These are phyloP conservation scores for Kingdonia uniflora DNA, from an alignment of 164 flowering plant species.

Conservation along the genomic window DNA sequence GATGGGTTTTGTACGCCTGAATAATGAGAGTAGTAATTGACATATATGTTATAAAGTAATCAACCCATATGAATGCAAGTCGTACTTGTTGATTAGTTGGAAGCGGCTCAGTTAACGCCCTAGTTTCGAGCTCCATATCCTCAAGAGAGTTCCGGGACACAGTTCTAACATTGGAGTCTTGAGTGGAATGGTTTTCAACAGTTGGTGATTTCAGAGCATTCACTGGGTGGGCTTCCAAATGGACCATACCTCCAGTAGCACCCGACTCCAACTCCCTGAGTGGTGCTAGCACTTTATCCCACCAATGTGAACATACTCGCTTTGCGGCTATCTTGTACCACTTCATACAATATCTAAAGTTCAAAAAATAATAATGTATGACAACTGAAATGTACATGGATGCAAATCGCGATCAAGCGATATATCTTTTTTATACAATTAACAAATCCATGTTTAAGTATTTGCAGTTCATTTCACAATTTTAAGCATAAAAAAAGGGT, in stretches of 20 bases:
- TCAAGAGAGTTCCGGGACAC: conserved; percentile 51
- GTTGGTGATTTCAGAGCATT: neutral
- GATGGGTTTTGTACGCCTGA: conserved; percentile 85
- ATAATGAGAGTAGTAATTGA: conserved; percentile 5
- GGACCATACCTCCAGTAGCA: conserved; percentile 40
- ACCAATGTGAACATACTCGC: conserved; percentile 65
- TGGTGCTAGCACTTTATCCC: conserved; percentile 78
- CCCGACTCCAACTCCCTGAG: conserved; percentile 57
- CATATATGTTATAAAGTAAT: neutral
- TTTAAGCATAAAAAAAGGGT: no score
- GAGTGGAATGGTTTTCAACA: conserved; percentile 5
- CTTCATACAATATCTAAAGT: conserved; percentile 77
- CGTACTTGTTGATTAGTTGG: conserved; percentile 91
- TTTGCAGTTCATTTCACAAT: no score
- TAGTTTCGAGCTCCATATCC: conserved; percentile 89
- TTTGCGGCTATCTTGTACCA: conserved; percentile 75
- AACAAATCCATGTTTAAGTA: no score
- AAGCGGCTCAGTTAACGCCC: conserved; percentile 93
- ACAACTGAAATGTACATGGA: no score
- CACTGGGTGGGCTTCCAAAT: conserved; percentile 13
- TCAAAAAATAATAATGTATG: neutral
- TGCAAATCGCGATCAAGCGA: no score
- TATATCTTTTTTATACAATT: no score
- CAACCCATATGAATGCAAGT: no score
- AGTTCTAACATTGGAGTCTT: conserved; percentile 16